Evolutionary conservation across 257 asterid species (phyloP).

Genomic region (Nicotiana undulata): DNA sequence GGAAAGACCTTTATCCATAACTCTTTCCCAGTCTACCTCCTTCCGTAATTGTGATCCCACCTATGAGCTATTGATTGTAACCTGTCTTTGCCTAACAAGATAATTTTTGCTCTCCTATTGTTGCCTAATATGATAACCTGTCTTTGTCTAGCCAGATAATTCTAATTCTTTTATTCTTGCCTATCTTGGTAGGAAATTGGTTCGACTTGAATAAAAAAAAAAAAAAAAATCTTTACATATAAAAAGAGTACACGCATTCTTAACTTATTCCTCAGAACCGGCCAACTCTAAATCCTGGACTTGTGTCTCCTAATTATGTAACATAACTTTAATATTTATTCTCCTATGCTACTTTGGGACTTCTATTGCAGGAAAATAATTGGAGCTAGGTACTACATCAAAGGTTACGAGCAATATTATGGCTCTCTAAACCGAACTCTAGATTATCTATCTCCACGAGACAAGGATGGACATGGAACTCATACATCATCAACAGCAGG

Average conservation of each 20-base stretch:
- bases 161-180: too few species aligned
- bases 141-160: neutral
- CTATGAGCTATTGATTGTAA: neutral
- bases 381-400: conserved; percentile 81
- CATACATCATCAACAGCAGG: conserved; percentile 75
- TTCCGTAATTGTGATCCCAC: neutral
- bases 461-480: conserved; percentile 92
- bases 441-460: conserved; percentile 74
- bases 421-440: conserved; percentile 56
- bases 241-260: neutral
- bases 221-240: too few species aligned
- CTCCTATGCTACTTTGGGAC: neutral
- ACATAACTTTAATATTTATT: neutral
- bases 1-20: neutral
- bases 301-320: neutral
- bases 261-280: neutral
- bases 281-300: neutral
- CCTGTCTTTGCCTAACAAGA: neutral
- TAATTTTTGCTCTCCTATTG: neutral
- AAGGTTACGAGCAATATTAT: conserved; percentile 55
- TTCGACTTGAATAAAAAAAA: neutral
- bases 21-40: neutral
- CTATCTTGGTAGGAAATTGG: too few species aligned
- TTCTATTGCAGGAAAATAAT: conserved; percentile 51
- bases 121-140: too few species aligned